Evolutionary conservation across 2,329 filamentous ascomycete species (phyloP), one percentile per base, ranked within the genome.

Genomic region (Magnaporthiopsis incrustans): DNA sequence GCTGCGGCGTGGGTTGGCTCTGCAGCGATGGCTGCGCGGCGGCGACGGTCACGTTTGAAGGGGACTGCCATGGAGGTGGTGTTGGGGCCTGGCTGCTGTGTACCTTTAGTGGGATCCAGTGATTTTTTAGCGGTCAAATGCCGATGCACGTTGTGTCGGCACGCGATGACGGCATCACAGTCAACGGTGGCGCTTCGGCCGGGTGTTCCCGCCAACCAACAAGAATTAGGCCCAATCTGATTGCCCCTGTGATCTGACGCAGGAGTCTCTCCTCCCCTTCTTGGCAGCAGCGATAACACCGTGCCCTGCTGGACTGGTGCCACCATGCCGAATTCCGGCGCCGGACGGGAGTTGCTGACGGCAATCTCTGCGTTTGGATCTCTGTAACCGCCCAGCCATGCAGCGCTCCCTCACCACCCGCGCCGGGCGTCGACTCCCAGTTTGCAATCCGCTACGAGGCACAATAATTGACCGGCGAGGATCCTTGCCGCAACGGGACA

Each of bases 1-100:
- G 22, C 63, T 67, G 64, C 35, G 32, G 53, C 59, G 66, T 3
- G 57, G 56, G 8, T 50, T 67, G 59, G 61, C 53, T 15, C 56
- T 67, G n/a, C 66, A 67, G 63, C 35, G 61, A 5, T 67, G 66
- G 66, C 53, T 67, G 32, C 35, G 63, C 10, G 59, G 33, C 35
- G 26, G 25, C 22, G 26, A 44, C 25, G 25, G 30, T 63, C 38
- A 50, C 30, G 14, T 27, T n/a, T 27, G n/a, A n/a, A 22, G 33
- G 33, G 33, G 33, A 35, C 12, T 35, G 38, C 5, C 5, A 35
- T 35, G 33, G 15, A 38, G 12, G 35, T 44, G 14, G 38, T 44
- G 38, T 15, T 44, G 38, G 11, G 12, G 33, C 11, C 11, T 44
- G 38, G 38, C 4, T 14, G 1, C 11, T 38, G 12, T 6, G 30